Base-by-base conservation (phyloP, 306 rosid genomes). In the Cucurbita maxima region DNA sequence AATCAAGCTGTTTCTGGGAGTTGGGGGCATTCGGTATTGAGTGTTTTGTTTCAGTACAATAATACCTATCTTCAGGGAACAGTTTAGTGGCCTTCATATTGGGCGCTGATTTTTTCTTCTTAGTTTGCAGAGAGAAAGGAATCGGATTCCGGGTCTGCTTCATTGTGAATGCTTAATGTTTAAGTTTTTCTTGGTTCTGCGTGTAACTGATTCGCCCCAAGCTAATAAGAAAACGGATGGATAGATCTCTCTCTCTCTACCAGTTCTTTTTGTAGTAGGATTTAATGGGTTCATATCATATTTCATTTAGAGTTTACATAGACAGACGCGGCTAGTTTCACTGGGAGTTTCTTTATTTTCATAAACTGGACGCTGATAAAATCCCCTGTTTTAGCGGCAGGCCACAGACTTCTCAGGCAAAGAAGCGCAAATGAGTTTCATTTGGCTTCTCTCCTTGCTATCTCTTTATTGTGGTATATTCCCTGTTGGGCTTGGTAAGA, bases 401-500 rank as follows among this genome's bases (percentile, higher is more conserved):
- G 41, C 56, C 44, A 25, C 51, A 37, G 34, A 54, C 52, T 36
- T 59, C 79, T 59, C 19, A 67, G 57, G 38, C 61, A 50, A 50
- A 71, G 34, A 10, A 57, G 74, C 10, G 22, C 41, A 76, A 78
- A 90, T 87, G 92, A 81, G 77, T 22, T 76, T 77, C 61, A 38
- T 77, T 63, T 78, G 84, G 85, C 10, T 77, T 53, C 10, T 78
- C 58, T 71, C 54, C 4, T 60, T 67, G 73, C 41, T 84, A 72
- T 67, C 76, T 62, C 72, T 82, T n/a, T 55, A 16, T 55, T 58
- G 57, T 48, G 77, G 78, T 37, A 36, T 45, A 12, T 72, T 84
- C 37, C 76, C 81, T 11, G 70, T 12, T 79, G 88, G 78, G 58
- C 57, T 52, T 47, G 36, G 80, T 44, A 59, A 44, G 51, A 83